These are phyloP conservation scores for Populus tremula DNA, from an alignment of 345 rosid species.

Conservation along the genomic window DNA sequence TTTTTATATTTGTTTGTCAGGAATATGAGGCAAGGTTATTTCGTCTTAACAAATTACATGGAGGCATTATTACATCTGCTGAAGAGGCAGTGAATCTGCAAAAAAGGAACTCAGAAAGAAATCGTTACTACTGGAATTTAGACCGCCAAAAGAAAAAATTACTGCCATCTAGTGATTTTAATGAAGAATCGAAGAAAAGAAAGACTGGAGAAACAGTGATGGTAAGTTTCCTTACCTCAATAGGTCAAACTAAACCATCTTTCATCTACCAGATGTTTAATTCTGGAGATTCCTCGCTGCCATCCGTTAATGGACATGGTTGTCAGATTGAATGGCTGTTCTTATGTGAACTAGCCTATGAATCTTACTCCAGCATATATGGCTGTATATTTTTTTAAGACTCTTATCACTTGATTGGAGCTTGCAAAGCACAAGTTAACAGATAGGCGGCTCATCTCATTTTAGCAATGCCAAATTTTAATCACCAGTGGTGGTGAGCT, in stretches of 20 bases:
- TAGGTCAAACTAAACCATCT: background rate
- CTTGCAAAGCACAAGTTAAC: background rate
- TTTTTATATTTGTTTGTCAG: slow-evolving; percentile 37
- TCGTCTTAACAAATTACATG: slow-evolving; percentile 63
- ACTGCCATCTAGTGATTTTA: slow-evolving; percentile 32
- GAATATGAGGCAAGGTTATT: slow-evolving; percentile 88
- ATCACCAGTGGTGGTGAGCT: too few relatives aligned
- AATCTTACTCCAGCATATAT: background rate
- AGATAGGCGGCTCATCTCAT: background rate
- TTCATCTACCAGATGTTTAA: background rate
- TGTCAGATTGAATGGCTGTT: background rate
- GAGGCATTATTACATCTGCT: slow-evolving; percentile 65
- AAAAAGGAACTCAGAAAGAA: slow-evolving; percentile 72
- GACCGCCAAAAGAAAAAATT: slow-evolving; percentile 45
- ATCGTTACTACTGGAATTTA: slow-evolving; percentile 75
- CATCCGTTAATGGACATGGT: background rate
- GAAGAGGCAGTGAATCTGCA: slow-evolving; percentile 75
- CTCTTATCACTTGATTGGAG: background rate
- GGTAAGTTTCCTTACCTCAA: slow-evolving; percentile 50
- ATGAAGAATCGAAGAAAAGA: slow-evolving; percentile 56
- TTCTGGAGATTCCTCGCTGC: background rate
- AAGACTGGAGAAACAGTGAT: slow-evolving; percentile 59
- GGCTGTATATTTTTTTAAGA: background rate
- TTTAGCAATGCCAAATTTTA: too few relatives aligned
- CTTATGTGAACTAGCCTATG: background rate